Base-by-base conservation (phyloP, 164 flowering plant species). In the Piper betle region DNA sequence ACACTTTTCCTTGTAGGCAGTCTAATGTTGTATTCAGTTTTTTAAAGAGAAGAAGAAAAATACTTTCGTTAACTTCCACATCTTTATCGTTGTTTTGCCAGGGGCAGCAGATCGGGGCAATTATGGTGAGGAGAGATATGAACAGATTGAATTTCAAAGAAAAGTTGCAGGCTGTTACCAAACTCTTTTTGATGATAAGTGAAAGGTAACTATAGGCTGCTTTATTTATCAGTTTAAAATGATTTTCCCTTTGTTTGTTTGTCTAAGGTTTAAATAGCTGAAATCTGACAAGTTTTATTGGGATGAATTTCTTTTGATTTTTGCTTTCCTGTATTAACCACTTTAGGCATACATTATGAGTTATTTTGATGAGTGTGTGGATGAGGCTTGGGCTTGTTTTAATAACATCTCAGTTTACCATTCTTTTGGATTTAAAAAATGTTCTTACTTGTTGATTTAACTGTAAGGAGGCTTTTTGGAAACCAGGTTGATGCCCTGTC, bases 91-190 rank as follows among this genome's bases (percentile, higher is more conserved):
- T 54, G 1, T 56, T 16, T 5, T 64, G 48, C 61, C 82, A 90
- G 96, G 78, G 84, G 96, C 96, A 64, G 81, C 96, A 39, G 82
- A 86, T 74, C 82, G 97, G 74, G 91, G 96, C 62, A 91, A 88
- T 9, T 88, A 91, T 74, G 96, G 97, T 50, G 85, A 71, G 42
- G 97, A 91, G 79, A 81, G 90, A 69, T 88, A 91, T 57, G 97
- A 91, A 79, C 73, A 83, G 69, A 85, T 88, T 55, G 96, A 88
- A 62, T 91, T 91, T 73, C 96, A 88, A 73, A 79, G 48, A 64
- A 79, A 82, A 74, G 97, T 91, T 64, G 72, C 80, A 11, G 67
- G 76, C 52, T 66, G 73, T 57, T 91, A 88, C 68, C 66, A 72
- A 56, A 55, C 60, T 11, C 93, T 91, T 48, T 70, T 61, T 59